phyloP scores from a whole-genome alignment of 306 rosid species.

The Malus sieversii region DNA sequence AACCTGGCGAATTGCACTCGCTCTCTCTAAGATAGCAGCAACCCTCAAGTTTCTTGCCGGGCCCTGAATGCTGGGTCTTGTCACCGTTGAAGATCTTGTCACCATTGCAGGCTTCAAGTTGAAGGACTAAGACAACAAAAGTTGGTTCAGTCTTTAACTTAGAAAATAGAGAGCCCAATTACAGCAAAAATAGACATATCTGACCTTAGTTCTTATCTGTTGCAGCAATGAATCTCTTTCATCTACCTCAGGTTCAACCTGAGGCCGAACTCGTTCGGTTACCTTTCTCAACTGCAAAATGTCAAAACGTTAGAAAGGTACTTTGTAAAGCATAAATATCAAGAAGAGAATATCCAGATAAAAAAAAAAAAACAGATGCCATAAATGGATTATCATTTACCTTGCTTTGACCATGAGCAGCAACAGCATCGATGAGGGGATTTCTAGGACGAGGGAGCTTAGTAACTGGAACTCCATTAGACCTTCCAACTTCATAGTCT shows the following conservation, averaged over 20 bases:
- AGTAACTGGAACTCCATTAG: conserved; percentile 41
- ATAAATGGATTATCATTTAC: conserved; percentile 30
- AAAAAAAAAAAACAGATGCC: neutral
- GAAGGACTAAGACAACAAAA: conserved; percentile 59
- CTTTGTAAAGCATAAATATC: neutral
- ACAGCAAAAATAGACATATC: conserved; percentile 14
- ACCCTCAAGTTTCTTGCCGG: conserved; percentile 80
- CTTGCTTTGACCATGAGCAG: conserved; percentile 92
- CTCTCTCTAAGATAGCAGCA: conserved; percentile 88
- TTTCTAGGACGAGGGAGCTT: conserved; percentile 64
- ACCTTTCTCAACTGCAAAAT: conserved; percentile 82
- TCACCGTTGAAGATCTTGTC: conserved; percentile 33
- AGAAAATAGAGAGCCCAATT: neutral
- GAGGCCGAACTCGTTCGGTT: conserved; percentile 62
- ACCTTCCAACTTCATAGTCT: conserved; percentile 33
- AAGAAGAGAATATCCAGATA: conserved; percentile 2
- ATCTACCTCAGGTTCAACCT: conserved; percentile 53
- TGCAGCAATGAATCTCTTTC: conserved; percentile 76
- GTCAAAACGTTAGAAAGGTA: conserved; percentile 13
- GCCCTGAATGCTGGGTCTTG: conserved; percentile 65
- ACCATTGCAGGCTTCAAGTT: conserved; percentile 74
- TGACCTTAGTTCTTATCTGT: conserved; percentile 87
- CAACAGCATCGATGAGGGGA: conserved; percentile 68
- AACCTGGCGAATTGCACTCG: conserved; percentile 93
- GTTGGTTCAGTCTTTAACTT: neutral